Base-by-base conservation (phyloP, 2,329 filamentous ascomycete genomes). In the Pseudocercospora musae region DNA sequence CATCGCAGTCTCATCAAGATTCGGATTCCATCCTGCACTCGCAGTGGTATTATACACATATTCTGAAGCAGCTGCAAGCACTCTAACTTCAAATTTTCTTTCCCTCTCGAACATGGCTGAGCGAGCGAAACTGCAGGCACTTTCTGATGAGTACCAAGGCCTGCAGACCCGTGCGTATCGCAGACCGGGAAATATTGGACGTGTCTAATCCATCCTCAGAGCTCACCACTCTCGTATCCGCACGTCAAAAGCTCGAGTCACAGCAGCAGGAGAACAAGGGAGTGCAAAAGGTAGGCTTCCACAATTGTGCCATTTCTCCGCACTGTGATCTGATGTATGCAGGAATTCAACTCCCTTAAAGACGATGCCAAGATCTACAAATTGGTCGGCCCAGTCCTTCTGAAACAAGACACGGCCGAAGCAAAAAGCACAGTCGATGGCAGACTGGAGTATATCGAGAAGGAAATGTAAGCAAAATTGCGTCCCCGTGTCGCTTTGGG, bases 351-450 rank as follows among this genome's bases (percentile, higher is more conserved):
- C 44, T 83, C 84, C 58, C 82, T 98, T 62, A 85, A 88, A 70
- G 89, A 93, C 40, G 89, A 89, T 70, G 90, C 96, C 72, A 91
- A 87, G 67, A 96, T 99, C 77, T 99, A 96, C 85, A 99, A 98
- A 79, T 86, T 97, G 46, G 87, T 96, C 52, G 95, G 95, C 0
- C 95, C 95, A 0, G 91, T 98, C 6, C 80, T 99, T 40, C 78
- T 99, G 72, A 97, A 98, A 82, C 95, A 99, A 78, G 95, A 98
- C 62, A 93, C 91, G 77, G 80, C 86, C 1, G 95, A 99, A 76
- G 95, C 95, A 0, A 87, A 92, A 68, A 89, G 91, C 82, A 93
- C 92, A 0, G 95, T 99, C 18, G 92, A 96, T 70, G 91, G 91
- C 20, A 87, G 95, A 23, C 77, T 99, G 56, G 92, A 96, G 68